These are phyloP conservation scores for Metarhizium rileyi DNA, from an alignment of 2,329 filamentous ascomycete species.

Conservation along the genomic window DNA sequence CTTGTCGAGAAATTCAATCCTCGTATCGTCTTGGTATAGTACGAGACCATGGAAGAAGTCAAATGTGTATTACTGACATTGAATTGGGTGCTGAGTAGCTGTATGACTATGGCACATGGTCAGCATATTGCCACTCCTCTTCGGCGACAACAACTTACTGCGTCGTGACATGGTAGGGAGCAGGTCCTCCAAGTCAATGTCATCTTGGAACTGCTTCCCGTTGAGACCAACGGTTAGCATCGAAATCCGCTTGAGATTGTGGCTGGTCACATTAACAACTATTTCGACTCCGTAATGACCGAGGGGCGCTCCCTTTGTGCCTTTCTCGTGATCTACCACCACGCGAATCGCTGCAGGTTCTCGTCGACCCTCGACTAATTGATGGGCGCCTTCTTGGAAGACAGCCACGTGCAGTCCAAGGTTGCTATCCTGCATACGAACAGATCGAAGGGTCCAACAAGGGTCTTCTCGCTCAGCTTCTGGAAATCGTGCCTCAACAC, in stretches of 20 bases:
- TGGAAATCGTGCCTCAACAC: slow-evolving; percentile 74
- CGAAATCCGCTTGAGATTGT: slow-evolving; percentile 39
- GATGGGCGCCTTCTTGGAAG: slow-evolving; percentile 58
- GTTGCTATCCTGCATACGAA: slow-evolving; percentile 50
- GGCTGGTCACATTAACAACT: slow-evolving; percentile 50
- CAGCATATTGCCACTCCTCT: background rate
- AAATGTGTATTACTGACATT: slow-evolving; percentile 55
- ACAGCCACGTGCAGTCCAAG: slow-evolving; percentile 56
- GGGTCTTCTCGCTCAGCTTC: slow-evolving; percentile 74
- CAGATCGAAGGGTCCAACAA: slow-evolving; percentile 69
- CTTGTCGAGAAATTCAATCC: slow-evolving; percentile 52
- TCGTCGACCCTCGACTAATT: slow-evolving; percentile 52
- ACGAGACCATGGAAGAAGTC: slow-evolving; percentile 60
- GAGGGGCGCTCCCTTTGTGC: slow-evolving; percentile 55
- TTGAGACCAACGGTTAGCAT: slow-evolving; percentile 53
- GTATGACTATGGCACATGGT: slow-evolving; percentile 47
- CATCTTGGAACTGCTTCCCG: slow-evolving; percentile 63
- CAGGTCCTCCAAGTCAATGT: slow-evolving; percentile 63
- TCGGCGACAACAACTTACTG: slow-evolving; percentile 38
- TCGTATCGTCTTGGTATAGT: slow-evolving; percentile 68
- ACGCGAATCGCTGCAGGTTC: slow-evolving; percentile 62
- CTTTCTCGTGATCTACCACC: slow-evolving; percentile 60
- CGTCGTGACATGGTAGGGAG: slow-evolving; percentile 64
- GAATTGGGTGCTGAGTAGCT: slow-evolving; percentile 62
- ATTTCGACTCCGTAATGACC: slow-evolving; percentile 64